A percentile compares a stretch with the other conserved stretches of the same genome.
Evolutionary conservation across 805 yeast genomes (phyloP).

Genomic region (Trichomonascus vanleenenianus): DNA sequence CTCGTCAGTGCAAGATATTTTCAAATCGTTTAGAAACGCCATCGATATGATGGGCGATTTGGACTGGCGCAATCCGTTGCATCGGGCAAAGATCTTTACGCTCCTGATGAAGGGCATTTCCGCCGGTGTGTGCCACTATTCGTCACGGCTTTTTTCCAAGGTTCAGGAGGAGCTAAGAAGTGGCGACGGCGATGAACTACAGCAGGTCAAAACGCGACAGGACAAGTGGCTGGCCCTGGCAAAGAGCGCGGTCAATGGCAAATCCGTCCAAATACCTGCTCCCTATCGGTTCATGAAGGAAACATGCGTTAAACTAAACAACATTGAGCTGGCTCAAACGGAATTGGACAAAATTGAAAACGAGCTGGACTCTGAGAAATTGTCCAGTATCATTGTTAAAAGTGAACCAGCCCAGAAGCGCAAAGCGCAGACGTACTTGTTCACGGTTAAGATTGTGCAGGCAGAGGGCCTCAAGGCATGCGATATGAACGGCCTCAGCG

Average conservation of each 20-base stretch:
- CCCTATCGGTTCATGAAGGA: constrained; percentile 52
- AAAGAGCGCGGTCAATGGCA: constrained; percentile 30
- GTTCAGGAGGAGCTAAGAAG: constrained; percentile 20
- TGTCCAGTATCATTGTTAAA: constrained; percentile 36
- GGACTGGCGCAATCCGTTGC: constrained; percentile 59
- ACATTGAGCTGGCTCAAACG: constrained; percentile 41
- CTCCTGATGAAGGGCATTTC: constrained; percentile 55
- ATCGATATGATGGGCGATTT: constrained; percentile 49
- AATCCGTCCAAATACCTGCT: constrained; percentile 31
- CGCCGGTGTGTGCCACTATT: constrained; percentile 40
- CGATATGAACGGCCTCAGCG: constrained; percentile 40
- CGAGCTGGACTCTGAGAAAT: constrained; percentile 48
- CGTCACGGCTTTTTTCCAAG: constrained; percentile 18
- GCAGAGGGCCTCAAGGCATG: constrained; percentile 54
- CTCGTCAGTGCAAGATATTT: constrained; percentile 60
- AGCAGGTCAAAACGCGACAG: constrained; percentile 15
- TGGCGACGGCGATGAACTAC: constrained; percentile 13
- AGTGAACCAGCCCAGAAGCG: constrained; percentile 29
- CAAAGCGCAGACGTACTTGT: constrained; percentile 38
- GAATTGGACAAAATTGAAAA: constrained; percentile 43
- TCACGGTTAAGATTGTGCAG: constrained; percentile 52
- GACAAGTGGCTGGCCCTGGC: constrained; percentile 32
- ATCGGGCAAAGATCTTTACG: constrained; percentile 56
- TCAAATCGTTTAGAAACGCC: constrained; percentile 52
- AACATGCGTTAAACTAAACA: constrained; percentile 72